Base-by-base conservation (phyloP, 345 rosid genomes). In the Gossypioides kirkii region DNA sequence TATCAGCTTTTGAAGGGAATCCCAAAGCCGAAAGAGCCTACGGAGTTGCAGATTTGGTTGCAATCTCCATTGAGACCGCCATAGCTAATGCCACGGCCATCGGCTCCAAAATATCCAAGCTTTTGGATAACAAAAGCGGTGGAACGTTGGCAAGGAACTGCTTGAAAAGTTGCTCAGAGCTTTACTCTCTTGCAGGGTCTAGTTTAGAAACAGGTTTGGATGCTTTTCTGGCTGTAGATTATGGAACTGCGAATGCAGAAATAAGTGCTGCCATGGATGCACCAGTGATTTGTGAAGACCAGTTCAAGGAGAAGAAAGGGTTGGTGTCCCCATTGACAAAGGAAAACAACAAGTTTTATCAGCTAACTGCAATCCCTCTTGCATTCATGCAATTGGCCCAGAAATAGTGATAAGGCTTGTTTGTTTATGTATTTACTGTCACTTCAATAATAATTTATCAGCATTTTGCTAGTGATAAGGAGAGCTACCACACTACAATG, bases 201-300 rank as follows among this genome's bases (percentile, higher is more conserved):
- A 16, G 72, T 6, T 67, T 88, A 6, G 18, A n/a, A 14, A 71
- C 68, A 9, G 85, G 81, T 18, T 10, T 59, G 46, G 7, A 8
- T 20, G 81, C 42, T 26, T 5, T 83, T 13, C 26, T 23, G 72
- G 26, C 56, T 4, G 60, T 55, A 26, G 81, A 80, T 68, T 84
- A 80, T 71, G 64, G 14, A 56, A 76, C 58, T 4, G 84, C 80
- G n/a, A 75, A 56, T 38, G 6, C 52, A 28, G 62, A 52, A 14
- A 53, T 78, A 12, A 82, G 86, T 61, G 82, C 82, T 6, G 86
- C 85, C 22, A 71, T 84, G 86, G 84, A 74, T 74, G 74, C 84
- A 11, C 50, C 83, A 6, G 18, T 2, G 2, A 81, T 77, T 38
- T 86, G 91, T 62, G 81, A 87, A 78, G 77, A 82, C 62, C 81